Evolutionary conservation across 2,329 filamentous ascomycete genomes (phyloP).

Genomic region (Alternaria viburni): DNA sequence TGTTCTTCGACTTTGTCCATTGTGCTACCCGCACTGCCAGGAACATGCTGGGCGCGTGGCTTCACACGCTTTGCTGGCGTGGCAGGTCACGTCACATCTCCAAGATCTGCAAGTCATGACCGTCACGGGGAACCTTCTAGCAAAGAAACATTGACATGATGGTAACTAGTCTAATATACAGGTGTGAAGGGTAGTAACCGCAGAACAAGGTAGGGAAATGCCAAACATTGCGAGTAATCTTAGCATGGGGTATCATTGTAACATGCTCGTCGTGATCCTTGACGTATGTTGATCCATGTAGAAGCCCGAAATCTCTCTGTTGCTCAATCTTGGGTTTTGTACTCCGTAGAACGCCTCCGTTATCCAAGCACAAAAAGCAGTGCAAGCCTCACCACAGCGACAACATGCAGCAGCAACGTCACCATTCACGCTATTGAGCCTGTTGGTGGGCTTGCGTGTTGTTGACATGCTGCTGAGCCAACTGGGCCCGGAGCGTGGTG

Average conservation of each 20-base stretch:
- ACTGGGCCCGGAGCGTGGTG: constrained; percentile 44
- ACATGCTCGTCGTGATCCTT: constrained; percentile 16
- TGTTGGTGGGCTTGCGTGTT: constrained; percentile 26
- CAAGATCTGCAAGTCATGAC: not conserved
- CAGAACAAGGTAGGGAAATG: constrained; percentile 1
- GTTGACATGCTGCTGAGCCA: constrained; percentile 45
- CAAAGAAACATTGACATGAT: constrained; percentile 4
- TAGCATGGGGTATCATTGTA: constrained; percentile 20
- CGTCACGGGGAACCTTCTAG: not conserved
- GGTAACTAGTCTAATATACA: constrained; percentile 9
- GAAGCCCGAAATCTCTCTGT: constrained; percentile 14
- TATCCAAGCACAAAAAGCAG: not conserved
- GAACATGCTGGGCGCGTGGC: constrained; percentile 10
- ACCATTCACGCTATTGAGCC: constrained; percentile 8
- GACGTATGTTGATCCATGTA: constrained; percentile 18
- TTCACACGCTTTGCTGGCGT: constrained; percentile 16
- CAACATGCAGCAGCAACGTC: not conserved
- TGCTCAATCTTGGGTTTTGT: constrained; percentile 17
- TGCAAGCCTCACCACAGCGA: not conserved
- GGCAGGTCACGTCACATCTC: constrained; percentile 5
- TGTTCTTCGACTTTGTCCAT: not conserved
- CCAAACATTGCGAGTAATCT: constrained; percentile 11
- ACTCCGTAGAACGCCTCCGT: constrained; percentile 13
- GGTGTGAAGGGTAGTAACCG: not conserved
- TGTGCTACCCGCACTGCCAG: constrained; percentile 1